phyloP scores from a whole-genome alignment of 2,329 filamentous ascomycete species.

The Fusarium sp. region DNA sequence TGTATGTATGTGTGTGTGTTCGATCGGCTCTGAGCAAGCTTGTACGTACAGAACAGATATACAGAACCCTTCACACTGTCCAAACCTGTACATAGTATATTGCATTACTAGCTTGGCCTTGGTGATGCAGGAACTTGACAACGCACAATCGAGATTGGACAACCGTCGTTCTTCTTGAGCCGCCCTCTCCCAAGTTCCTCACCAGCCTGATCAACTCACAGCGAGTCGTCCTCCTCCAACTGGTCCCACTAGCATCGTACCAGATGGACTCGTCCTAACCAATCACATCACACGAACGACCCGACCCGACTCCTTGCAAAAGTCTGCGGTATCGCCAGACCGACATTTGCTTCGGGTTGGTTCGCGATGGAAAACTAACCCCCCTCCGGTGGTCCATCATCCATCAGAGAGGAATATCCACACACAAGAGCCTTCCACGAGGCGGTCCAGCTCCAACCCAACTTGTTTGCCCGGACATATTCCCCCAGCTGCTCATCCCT shows the following conservation, averaged over 20 bases:
- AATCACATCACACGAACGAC: constrained; percentile 34
- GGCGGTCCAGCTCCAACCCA: neutral
- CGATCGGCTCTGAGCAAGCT: neutral
- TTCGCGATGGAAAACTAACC: constrained; percentile 11
- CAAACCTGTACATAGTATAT: constrained; percentile 3
- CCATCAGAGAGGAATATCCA: neutral
- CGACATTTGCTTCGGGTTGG: constrained; percentile 37
- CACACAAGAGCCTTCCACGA: constrained; percentile 1
- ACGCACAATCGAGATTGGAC: constrained; percentile 41
- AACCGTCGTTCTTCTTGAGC: constrained; percentile 27
- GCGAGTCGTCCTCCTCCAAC: constrained; percentile 24
- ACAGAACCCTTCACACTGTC: constrained; percentile 23
- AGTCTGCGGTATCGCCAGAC: constrained; percentile 35
- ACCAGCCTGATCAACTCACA: constrained; percentile 22
- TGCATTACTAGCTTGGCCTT: constrained; percentile 12
- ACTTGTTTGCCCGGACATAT: constrained; percentile 23
- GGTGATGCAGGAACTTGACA: constrained; percentile 41
- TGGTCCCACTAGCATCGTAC: constrained; percentile 39
- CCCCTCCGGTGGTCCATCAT: neutral
- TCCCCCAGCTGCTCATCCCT: constrained; percentile 2
- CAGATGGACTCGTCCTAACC: constrained; percentile 22
- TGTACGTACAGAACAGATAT: neutral
- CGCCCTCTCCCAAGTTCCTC: constrained; percentile 19
- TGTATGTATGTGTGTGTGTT: neutral
- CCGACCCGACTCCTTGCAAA: constrained; percentile 19